A percentile compares a stretch with the other conserved stretches of the same genome.
These are phyloP conservation scores for Chalciporus sp. DNA, from an alignment of 1,284 basidiomycete genomes.

Conservation along the genomic window DNA sequence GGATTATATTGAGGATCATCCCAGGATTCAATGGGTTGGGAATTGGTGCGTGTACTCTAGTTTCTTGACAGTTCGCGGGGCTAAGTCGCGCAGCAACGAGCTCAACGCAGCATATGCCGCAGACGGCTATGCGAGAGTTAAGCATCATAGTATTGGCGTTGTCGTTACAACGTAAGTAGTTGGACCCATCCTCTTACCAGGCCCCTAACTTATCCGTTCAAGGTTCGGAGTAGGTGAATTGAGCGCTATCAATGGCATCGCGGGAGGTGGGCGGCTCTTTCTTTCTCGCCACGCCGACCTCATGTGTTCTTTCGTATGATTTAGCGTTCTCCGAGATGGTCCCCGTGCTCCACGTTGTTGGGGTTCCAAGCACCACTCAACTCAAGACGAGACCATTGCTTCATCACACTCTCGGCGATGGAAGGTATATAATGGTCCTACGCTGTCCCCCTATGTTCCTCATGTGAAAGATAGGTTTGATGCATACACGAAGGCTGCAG, in stretches of 20 bases:
- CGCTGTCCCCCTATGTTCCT: neutral
- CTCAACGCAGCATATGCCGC: constrained; percentile 90
- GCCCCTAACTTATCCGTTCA: constrained; percentile 17
- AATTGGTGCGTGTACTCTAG: constrained; percentile 62
- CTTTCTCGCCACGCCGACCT: neutral
- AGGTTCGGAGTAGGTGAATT: constrained; percentile 93
- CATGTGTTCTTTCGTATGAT: neutral
- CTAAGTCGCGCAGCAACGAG: constrained; percentile 63
- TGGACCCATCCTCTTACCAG: neutral
- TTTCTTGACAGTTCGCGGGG: neutral
- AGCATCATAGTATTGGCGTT: constrained; percentile 72
- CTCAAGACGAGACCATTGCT: constrained; percentile 72
- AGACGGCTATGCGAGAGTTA: constrained; percentile 91
- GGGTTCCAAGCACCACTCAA: constrained; percentile 77
- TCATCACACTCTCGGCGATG: constrained; percentile 89
- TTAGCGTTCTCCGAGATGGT: constrained; percentile 86
- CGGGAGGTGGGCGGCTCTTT: constrained; percentile 50
- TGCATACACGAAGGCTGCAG: constrained; percentile 78
- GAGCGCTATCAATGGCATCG: constrained; percentile 81
- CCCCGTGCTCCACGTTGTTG: constrained; percentile 91
- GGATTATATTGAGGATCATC: constrained; percentile 87
- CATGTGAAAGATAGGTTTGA: constrained; percentile 53
- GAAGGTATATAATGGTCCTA: constrained; percentile 45
- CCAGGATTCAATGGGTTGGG: constrained; percentile 84
- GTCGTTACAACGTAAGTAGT: constrained; percentile 78